Conservation (phyloP, 805 yeast genomes). For the Dipodascopsis uninucleata region DNA sequence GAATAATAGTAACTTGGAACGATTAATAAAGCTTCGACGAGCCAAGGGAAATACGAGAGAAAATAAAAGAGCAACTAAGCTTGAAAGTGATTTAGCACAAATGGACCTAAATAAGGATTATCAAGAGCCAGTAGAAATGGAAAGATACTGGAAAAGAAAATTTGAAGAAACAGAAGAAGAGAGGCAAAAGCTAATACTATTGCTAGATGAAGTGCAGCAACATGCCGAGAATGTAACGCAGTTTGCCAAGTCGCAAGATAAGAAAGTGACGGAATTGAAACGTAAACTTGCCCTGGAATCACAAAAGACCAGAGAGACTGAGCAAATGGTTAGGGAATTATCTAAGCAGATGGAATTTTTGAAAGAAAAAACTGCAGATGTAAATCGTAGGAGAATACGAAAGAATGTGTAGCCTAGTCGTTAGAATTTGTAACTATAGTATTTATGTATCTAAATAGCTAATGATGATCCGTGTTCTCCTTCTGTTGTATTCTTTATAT, state of each 20-base stretch:
- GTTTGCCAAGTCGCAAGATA: slow-evolving; percentile 13
- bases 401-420: no score
- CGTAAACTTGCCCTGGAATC: slow-evolving; percentile 6
- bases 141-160: slow-evolving; percentile 9
- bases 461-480: no score
- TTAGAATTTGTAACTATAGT: no score
- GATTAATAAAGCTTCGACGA: slow-evolving; percentile 5
- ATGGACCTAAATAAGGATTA: background rate
- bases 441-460: no score
- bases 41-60: background rate
- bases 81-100: background rate
- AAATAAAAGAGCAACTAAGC: background rate
- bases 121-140: background rate
- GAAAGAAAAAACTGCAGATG: slow-evolving; percentile 11
- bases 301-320: slow-evolving; percentile 5
- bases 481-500: no score
- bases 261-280: slow-evolving; percentile 3
- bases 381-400: slow-evolving; percentile 10
- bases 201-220: slow-evolving; percentile 11
- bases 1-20: slow-evolving; percentile 13
- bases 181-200: slow-evolving; percentile 1
- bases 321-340: slow-evolving; percentile 4
- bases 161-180: slow-evolving; percentile 12
- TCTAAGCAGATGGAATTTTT: slow-evolving; percentile 9
- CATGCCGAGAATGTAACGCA: slow-evolving; percentile 12